These are phyloP conservation scores for Podochytrium sp. DNA, from an alignment of 192 early-diverging fungal genomes.

Conservation along the genomic window DNA sequence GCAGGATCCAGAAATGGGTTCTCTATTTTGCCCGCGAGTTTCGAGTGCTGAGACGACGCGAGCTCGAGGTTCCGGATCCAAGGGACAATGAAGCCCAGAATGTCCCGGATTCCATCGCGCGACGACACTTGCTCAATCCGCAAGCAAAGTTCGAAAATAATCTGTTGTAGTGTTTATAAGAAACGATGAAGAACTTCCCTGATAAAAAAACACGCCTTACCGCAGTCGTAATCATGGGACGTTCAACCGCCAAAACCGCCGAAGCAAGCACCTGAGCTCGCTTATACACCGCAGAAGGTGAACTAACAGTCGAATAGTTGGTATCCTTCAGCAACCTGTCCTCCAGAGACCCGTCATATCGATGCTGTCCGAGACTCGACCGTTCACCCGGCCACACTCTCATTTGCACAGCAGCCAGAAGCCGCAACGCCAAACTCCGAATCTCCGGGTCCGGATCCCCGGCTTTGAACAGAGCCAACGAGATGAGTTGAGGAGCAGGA, in stretches of 20 bases:
- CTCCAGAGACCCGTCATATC: background rate
- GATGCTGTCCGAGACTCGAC: background rate
- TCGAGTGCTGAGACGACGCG: background rate
- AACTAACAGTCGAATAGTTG: conserved; percentile 66
- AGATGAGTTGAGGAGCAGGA: conserved; percentile 45
- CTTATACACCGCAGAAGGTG: conserved; percentile 78
- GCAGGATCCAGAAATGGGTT: conserved; percentile 24
- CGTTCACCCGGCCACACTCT: conserved; percentile 23
- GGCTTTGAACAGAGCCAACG: conserved; percentile 74
- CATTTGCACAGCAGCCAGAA: conserved; percentile 74
- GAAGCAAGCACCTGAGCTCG: conserved; percentile 75
- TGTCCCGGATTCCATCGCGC: conserved; percentile 63
- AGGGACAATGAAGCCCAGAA: conserved; percentile 75
- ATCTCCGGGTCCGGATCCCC: conserved; percentile 74
- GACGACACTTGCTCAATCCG: conserved; percentile 60
- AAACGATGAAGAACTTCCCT: background rate
- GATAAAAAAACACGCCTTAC: conserved; percentile 24
- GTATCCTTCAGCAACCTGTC: conserved; percentile 28
- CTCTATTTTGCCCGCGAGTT: background rate
- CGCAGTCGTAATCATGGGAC: conserved; percentile 66
- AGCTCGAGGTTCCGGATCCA: conserved; percentile 81
- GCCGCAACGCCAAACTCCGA: conserved; percentile 68
- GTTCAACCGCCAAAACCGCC: conserved; percentile 65
- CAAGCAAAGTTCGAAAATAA: conserved; percentile 78
- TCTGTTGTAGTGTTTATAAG: conserved; percentile 29